Base-by-base conservation (phyloP, 106 monocot genomes). In the Allium sativum region DNA sequence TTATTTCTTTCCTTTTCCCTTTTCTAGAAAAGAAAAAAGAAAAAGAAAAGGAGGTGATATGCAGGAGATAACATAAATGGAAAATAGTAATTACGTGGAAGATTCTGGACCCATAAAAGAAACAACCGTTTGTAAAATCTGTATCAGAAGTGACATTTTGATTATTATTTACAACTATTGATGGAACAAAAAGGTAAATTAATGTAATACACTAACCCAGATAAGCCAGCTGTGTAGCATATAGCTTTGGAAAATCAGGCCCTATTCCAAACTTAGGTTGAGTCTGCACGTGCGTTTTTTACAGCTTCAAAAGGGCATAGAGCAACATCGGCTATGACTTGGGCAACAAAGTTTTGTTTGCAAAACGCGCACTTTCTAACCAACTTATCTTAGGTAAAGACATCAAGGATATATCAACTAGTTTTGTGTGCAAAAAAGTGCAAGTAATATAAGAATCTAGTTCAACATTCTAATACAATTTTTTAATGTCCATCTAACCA, bases 261-360 rank as follows among this genome's bases (percentile, higher is more conserved):
- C 93, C 60, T 76, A n/a, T 85, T 44, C 80, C 93, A 75, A 89
- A 93, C 42, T 64, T 70, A 46, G 85, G 82, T 61, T 93, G 85
- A 45, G 89, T 86, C 68, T 93, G 93, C 66, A 93, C 93, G 47
- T 88, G 85, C 64, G 89, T 76, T 89, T n/a, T 93, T 93, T 47
- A 93, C 93, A n/a, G n/a, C n/a, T n/a, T n/a, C n/a, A n/a, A n/a
- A n/a, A 53, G 93, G 93, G 22, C 84, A 89, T 62, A 93, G 93
- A 17, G 85, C 79, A 56, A 93, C 72, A 93, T 93, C 93, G 53
- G 93, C 93, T 59, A 93, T 69, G 48, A 85, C 73, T 66, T 93
- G 93, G 63, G 93, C 93, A 57, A n/a, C n/a, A n/a, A n/a, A n/a
- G n/a, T n/a, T n/a, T n/a, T n/a, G n/a, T n/a, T n/a, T n/a, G n/a